Evolutionary conservation across 202 grass and related monocot species (phyloP), one percentile per base, ranked within the genome.

Genomic region (Thinopyrum obtusiflorum): DNA sequence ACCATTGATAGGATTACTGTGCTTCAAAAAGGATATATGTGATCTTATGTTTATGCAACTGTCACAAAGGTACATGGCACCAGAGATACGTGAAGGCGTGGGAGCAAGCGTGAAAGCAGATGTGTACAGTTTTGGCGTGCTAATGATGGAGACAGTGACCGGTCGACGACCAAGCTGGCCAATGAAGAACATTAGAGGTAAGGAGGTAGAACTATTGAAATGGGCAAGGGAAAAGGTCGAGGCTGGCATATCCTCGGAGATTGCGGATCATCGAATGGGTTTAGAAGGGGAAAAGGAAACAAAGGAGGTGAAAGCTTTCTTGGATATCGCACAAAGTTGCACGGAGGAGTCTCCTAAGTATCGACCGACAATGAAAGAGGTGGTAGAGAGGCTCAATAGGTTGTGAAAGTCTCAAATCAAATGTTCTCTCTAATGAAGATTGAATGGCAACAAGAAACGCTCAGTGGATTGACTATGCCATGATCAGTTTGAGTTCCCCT

Each of bases 51-150:
- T 62, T 60, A 27, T 47, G 18, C 24, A 21, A 53, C 7, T 64
- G 3, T 6, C 0, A 60, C 49, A 65, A 71, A 94, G 92, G 53
- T 98, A 98, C 73, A 90, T 98, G 84, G 86, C 96, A 7, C 96
- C 96, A 0, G 96, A 94, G 84, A 82, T 91, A 6, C 79, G 70
- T 44, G 86, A 71, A 2, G 95, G 95, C 0, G 32, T 79, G 11
- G 44, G 36, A 7, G 89, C 89, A 7, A 95, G 91, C 10, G 44
- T 76, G 1, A 89, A 80, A 68, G 93, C 91, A 0, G 96, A 98
- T 32, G 93, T 95, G 11, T 98, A 98, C 26, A 98, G 93, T 83
- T 98, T 92, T 4, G 96, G 93, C 3, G 86, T 94, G 4, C 65
- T 98, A 5, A 37, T 95, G 82, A 82, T 94, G 4, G 95, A 98